Base-by-base conservation (phyloP, 371 early-diverging fungal genomes). In the Nematocida major region DNA sequence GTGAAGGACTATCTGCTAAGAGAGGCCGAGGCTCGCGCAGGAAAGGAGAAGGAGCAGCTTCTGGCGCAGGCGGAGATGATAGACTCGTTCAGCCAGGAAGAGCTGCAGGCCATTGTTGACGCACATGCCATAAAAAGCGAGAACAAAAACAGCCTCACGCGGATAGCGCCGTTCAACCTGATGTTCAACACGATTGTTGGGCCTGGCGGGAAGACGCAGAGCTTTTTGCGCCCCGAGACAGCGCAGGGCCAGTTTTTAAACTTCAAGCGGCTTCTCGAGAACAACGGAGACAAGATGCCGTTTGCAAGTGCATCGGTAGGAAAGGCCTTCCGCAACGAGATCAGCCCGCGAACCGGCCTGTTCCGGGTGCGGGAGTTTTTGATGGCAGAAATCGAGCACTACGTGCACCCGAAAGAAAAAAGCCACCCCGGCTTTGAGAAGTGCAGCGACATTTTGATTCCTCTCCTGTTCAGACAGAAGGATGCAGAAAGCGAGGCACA, bases 321-420 rank as follows among this genome's bases (percentile, higher is more conserved):
- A 80, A 93, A 93, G 77, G 91, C 93, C 36, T 97, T 97, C 90
- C 89, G 99, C 81, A 99, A 99, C 84, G 99, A 99, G 85, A 99
- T 99, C 73, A 92, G 94, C 54, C 98, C 99, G 57, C 89, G 97
- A 53, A 88, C 91, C 59, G 97, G 97, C 78, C 88, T 99, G 24
- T 87, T 97, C 70, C 90, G 99, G 79, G 96, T 97, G 54, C 89
- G 92, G 82, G 98, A 98, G 85, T 97, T 97, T 86, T 91, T 93
- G 26, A 96, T 96, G 96, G 96, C 96, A 24, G 99, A 99, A 85
- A 93, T 99, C 83, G 99, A 99, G 85, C 96, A 96, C 87, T 99
- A 89, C 83, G 96, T 97, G 11, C 92, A 96, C 83, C 94, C 97
- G 2, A 80, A 85, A 22, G 89, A 92, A 84, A 97, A 97, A 88